These are phyloP conservation scores for Colletotrichum karsti DNA, from an alignment of 2,329 filamentous ascomycete genomes.

Conservation along the genomic window DNA sequence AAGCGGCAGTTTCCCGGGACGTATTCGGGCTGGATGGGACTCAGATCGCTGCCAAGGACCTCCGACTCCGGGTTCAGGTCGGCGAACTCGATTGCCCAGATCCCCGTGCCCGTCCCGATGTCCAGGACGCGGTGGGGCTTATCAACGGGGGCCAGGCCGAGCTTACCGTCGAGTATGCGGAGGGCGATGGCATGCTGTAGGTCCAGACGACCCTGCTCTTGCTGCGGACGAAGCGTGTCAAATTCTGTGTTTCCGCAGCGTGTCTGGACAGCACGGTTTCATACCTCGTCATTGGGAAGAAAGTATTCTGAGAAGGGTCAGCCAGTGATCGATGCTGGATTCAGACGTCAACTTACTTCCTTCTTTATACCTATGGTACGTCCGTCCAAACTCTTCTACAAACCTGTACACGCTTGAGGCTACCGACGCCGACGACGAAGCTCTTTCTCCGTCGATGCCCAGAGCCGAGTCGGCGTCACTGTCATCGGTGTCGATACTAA, in stretches of 20 bases:
- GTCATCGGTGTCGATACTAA: constrained; percentile 11
- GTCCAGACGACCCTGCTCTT: constrained; percentile 51
- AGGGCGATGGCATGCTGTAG: constrained; percentile 45
- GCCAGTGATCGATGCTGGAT: not conserved
- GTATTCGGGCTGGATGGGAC: constrained; percentile 48
- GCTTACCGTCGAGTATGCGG: constrained; percentile 14
- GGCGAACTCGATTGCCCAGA: constrained; percentile 49
- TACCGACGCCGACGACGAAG: constrained; percentile 15
- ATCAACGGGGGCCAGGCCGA: constrained; percentile 7
- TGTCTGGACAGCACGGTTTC: not conserved
- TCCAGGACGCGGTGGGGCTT: constrained; percentile 31
- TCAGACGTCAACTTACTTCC: not conserved
- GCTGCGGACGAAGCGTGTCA: not conserved
- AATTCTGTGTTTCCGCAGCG: not conserved
- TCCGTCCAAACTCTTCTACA: constrained; percentile 22
- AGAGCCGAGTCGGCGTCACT: constrained; percentile 20
- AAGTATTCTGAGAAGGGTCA: constrained; percentile 14
- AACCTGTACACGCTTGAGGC: constrained; percentile 16
- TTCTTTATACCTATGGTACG: constrained; percentile 21
- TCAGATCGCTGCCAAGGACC: constrained; percentile 47
- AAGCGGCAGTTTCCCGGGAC: constrained; percentile 48
- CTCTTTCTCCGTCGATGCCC: not conserved
- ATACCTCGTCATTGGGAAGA: constrained; percentile 21
- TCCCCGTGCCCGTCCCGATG: constrained; percentile 37
- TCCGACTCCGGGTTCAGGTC: constrained; percentile 43